phyloP scores from a whole-genome alignment of 176 grass and related monocot genomes.

The Elaeis guineensis region DNA sequence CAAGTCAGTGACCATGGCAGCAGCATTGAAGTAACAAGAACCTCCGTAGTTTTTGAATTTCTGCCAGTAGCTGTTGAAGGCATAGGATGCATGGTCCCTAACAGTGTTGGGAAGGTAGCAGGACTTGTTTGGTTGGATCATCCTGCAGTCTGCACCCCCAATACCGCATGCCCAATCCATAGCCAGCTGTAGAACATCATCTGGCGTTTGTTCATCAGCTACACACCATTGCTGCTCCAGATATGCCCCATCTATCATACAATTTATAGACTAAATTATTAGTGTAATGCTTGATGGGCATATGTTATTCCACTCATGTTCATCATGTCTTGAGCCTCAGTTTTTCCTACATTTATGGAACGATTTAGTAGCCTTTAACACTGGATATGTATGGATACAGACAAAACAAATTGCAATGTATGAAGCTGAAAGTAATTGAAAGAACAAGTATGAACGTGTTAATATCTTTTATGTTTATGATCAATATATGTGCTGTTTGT shows the following conservation, averaged over 20 bases:
- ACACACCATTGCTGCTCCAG: slow-evolving; percentile 43
- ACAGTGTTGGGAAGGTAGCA: slow-evolving; percentile 56
- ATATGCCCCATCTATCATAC: slow-evolving; percentile 8
- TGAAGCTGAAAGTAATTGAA: too few relatives aligned
- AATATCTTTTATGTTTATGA: too few relatives aligned
- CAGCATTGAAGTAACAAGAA: slow-evolving; percentile 54
- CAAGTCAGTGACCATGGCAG: slow-evolving; percentile 41
- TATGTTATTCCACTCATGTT: too few relatives aligned
- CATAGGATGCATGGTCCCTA: slow-evolving; percentile 43
- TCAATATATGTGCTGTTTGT: too few relatives aligned
- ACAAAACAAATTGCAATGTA: too few relatives aligned
- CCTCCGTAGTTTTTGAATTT: slow-evolving; percentile 59
- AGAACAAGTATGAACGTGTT: too few relatives aligned
- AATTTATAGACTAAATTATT: too few relatives aligned
- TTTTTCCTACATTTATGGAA: too few relatives aligned
- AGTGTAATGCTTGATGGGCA: too few relatives aligned
- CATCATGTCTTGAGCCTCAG: too few relatives aligned
- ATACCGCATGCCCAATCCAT: slow-evolving; percentile 36
- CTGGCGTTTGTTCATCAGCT: slow-evolving; percentile 49
- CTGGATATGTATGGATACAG: too few relatives aligned
- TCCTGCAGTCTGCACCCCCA: slow-evolving; percentile 38
- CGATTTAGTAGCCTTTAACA: too few relatives aligned
- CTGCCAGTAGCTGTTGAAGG: slow-evolving; percentile 64
- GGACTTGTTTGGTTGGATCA: slow-evolving; percentile 41
- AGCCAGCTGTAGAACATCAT: slow-evolving; percentile 38